phyloP scores from a whole-genome alignment of 2,329 filamentous ascomycete species.

The Diaporthe sp. region DNA sequence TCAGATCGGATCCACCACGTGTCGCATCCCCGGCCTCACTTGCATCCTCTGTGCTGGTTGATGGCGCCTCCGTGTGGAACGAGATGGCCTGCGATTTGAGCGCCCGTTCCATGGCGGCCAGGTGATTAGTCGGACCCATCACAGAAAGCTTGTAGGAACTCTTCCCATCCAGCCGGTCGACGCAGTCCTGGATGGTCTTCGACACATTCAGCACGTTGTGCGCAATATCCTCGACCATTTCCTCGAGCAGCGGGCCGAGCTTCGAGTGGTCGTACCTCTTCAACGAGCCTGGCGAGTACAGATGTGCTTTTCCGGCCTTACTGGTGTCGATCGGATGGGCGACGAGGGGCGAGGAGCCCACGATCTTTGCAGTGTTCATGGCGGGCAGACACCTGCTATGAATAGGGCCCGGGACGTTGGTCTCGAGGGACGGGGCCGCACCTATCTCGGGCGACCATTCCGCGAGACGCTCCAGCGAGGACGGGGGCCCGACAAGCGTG shows the following conservation, averaged over 20 bases:
- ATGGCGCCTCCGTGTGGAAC: neutral
- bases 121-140: neutral
- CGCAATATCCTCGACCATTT: conserved; percentile 6
- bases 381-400: neutral
- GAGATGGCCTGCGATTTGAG: neutral
- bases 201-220: neutral
- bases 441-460: neutral
- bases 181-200: neutral
- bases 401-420: neutral
- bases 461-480: neutral
- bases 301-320: neutral
- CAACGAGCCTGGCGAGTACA: neutral
- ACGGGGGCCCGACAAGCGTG: neutral
- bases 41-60: neutral
- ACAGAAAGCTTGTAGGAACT: neutral
- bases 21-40: neutral
- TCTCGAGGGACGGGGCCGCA: neutral
- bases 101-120: neutral
- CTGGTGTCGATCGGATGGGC: neutral
- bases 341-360: neutral
- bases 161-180: neutral
- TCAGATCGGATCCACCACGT: conserved; percentile 3
- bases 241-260: neutral
- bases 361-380: neutral
- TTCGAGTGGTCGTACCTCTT: neutral